Percentiles rank a stretch among this genome's conserved stretches.
phyloP scores from a whole-genome alignment of 164 flowering plant species.

The Echeveria elegans region DNA sequence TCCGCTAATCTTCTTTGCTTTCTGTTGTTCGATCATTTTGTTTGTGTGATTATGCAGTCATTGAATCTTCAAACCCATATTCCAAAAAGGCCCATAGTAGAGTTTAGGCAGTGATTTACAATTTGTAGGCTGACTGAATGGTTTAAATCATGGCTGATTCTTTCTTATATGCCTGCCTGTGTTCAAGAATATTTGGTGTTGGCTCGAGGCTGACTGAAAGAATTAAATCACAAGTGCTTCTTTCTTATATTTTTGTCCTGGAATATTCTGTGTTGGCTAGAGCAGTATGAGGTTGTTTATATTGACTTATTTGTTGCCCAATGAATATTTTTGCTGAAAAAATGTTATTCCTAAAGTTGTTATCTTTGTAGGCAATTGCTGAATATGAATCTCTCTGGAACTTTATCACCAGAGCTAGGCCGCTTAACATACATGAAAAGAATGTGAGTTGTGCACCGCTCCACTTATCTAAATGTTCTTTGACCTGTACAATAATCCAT shows the following conservation, averaged over 20 bases:
- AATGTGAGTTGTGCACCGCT: constrained; percentile 50
- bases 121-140: background rate
- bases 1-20: background rate
- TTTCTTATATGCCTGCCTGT: background rate
- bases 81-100: background rate
- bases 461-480: no score
- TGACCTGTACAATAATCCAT: background rate
- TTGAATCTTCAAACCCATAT: background rate
- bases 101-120: background rate
- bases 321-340: background rate
- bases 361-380: constrained; percentile 38
- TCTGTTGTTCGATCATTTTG: no score
- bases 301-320: background rate
- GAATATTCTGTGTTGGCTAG: background rate
- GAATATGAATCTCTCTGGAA: constrained; percentile 62
- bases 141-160: background rate
- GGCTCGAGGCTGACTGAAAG: background rate
- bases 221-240: background rate
- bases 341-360: background rate
- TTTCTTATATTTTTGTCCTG: background rate
- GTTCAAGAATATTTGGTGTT: background rate
- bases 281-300: background rate
- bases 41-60: no score
- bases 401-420: constrained; percentile 69
- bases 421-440: constrained; percentile 50